Conservation (phyloP, 2,329 filamentous ascomycete genomes). For the Dothiorella sarmentorum region DNA sequence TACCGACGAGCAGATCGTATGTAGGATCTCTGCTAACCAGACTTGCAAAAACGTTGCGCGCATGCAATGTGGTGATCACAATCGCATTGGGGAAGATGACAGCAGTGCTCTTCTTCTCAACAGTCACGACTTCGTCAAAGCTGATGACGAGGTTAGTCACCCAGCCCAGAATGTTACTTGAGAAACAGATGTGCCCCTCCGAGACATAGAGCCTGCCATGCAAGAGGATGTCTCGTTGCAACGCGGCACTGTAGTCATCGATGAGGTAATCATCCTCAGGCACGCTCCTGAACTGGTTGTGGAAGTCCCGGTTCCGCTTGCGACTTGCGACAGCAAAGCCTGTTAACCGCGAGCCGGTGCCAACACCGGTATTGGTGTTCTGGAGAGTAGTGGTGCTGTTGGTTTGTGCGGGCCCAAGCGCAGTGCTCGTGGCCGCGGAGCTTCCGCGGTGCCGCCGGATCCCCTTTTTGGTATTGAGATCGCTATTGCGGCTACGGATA, state of each 20-base stretch:
- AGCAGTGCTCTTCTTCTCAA: conserved; percentile 95
- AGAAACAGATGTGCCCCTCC: conserved; percentile 96
- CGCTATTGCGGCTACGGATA: conserved; percentile 53
- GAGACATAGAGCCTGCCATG: conserved; percentile 94
- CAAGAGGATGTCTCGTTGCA: conserved; percentile 92
- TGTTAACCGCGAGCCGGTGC: conserved; percentile 70
- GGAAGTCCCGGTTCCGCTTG: conserved; percentile 94
- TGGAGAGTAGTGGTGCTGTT: conserved; percentile 68
- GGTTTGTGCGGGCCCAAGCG: conserved; percentile 68
- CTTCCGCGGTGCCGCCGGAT: conserved; percentile 76
- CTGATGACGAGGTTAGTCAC: conserved; percentile 96
- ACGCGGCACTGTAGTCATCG: conserved; percentile 94
- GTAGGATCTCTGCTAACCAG: conserved; percentile 92
- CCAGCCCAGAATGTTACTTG: conserved; percentile 98
- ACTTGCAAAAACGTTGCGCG: conserved; percentile 92
- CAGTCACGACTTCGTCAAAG: conserved; percentile 94
- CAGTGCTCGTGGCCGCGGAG: conserved; percentile 62
- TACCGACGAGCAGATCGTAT: conserved; percentile 94
- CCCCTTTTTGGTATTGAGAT: conserved; percentile 28
- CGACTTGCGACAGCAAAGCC: conserved; percentile 96
- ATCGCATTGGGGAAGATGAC: conserved; percentile 96
- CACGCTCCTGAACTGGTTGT: conserved; percentile 89
- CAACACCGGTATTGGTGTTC: conserved; percentile 50
- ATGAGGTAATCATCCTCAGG: conserved; percentile 98
- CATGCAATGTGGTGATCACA: conserved; percentile 92